Evolutionary conservation across 805 yeast genomes (phyloP).

Genomic region (Schwanniomyces pseudopolymorphus): DNA sequence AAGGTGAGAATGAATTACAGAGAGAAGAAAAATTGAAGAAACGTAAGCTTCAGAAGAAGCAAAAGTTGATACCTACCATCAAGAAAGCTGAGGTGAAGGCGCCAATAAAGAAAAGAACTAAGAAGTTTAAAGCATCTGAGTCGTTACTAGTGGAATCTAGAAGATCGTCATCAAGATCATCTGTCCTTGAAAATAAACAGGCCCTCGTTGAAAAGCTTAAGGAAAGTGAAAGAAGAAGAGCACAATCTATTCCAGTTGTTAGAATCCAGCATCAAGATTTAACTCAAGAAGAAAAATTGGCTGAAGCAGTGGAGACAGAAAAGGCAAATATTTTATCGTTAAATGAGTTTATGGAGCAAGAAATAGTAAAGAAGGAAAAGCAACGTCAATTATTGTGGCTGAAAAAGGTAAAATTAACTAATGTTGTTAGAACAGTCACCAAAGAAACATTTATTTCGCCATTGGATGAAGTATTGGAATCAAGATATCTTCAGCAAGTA

Average conservation of each 20-base stretch:
- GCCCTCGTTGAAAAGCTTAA: slow-evolving; percentile 72
- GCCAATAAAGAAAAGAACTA: slow-evolving; percentile 27
- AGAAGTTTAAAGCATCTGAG: slow-evolving; percentile 38
- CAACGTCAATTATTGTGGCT: slow-evolving; percentile 73
- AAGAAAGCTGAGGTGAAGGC: slow-evolving; percentile 28
- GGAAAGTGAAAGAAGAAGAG: slow-evolving; percentile 61
- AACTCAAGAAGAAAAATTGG: slow-evolving; percentile 70
- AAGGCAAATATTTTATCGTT: slow-evolving; percentile 69
- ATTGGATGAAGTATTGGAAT: slow-evolving; percentile 56
- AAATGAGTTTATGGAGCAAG: slow-evolving; percentile 79
- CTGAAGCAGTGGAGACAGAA: slow-evolving; percentile 89
- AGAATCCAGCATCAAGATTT: slow-evolving; percentile 46
- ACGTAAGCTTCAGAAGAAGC: slow-evolving; percentile 22
- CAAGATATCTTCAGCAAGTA: slow-evolving; percentile 39
- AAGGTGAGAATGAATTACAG: slow-evolving; percentile 64
- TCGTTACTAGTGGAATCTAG: slow-evolving; percentile 53
- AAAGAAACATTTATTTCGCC: slow-evolving; percentile 58
- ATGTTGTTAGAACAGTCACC: slow-evolving; percentile 56
- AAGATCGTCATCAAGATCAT: slow-evolving; percentile 72
- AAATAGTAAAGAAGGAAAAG: slow-evolving; percentile 71
- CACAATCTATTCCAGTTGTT: slow-evolving; percentile 44
- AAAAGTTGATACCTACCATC: slow-evolving; percentile 27
- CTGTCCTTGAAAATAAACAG: slow-evolving; percentile 75
- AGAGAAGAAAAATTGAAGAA: slow-evolving; percentile 40
- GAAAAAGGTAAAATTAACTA: slow-evolving; percentile 57